phyloP scores from a whole-genome alignment of 2,329 filamentous ascomycete genomes.

The Stagonosporopsis vannaccii region DNA sequence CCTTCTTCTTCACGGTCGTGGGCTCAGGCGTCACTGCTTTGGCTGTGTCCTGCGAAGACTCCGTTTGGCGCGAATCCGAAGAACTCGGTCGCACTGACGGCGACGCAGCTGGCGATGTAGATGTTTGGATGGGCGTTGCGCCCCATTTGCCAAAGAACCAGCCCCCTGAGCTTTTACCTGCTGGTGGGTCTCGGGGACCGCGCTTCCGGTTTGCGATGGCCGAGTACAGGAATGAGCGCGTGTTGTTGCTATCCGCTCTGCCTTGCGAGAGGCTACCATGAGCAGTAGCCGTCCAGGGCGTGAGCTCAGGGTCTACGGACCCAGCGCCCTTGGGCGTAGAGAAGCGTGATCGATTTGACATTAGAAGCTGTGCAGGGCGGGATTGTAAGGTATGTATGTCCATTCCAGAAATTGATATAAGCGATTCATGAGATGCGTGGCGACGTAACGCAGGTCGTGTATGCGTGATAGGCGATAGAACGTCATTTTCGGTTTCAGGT shows the following conservation, averaged over 20 bases:
- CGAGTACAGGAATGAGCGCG: slow-evolving; percentile 60
- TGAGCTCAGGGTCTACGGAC: slow-evolving; percentile 50
- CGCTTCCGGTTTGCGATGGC: slow-evolving; percentile 39
- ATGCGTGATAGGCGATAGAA: slow-evolving; percentile 39
- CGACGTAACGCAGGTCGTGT: slow-evolving; percentile 64
- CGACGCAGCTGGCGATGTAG: slow-evolving; percentile 39
- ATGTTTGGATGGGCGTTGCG: slow-evolving; percentile 53
- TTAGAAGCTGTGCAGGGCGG: slow-evolving; percentile 77
- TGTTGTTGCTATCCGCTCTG: slow-evolving; percentile 61
- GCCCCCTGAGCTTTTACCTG: slow-evolving; percentile 65
- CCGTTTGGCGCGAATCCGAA: slow-evolving; percentile 32
- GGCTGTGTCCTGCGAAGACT: slow-evolving; percentile 22
- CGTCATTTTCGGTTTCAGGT: slow-evolving; percentile 43
- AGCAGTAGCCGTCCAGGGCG: slow-evolving; percentile 55
- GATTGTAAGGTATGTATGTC: slow-evolving; percentile 85
- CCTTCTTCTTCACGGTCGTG: slow-evolving; percentile 4
- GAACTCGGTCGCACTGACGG: slow-evolving; percentile 28
- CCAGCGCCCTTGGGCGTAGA: slow-evolving; percentile 55
- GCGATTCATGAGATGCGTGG: slow-evolving; percentile 81
- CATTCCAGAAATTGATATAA: slow-evolving; percentile 85
- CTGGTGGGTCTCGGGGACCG: slow-evolving; percentile 17
- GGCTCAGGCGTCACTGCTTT: slow-evolving; percentile 3
- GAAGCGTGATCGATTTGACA: slow-evolving; percentile 59
- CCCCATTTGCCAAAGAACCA: slow-evolving; percentile 73
- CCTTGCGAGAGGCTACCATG: slow-evolving; percentile 60